Base-by-base conservation (phyloP, 306 rosid species). In the Mimosa pudica region DNA sequence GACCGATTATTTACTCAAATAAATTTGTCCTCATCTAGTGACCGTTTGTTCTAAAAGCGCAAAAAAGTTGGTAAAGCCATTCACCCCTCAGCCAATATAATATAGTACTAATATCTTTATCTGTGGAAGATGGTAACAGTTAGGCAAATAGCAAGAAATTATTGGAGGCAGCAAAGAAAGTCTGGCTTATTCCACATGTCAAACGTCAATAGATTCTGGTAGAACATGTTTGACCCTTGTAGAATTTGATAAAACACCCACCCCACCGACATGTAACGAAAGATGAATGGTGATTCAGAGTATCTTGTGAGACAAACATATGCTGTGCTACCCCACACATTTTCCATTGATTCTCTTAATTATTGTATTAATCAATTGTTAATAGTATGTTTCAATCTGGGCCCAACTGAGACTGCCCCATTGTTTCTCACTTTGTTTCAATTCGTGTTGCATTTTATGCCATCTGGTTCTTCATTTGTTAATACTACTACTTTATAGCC, bases 211-310 rank as follows among this genome's bases (percentile, higher is more conserved):
- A 70, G 71, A 66, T n/a, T 44, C 48, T 18, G 14, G 35, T 17
- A 54, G 30, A 54, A 52, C 2, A 42, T 44, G 30, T 73, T 73
- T 65, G 82, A 83, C 68, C 45, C 49, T 2, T 3, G 48, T 2
- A 5, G 73, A 83, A 69, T 68, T 49, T 51, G 11, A 4, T 1
- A 14, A 48, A 49, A 18, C 77, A 70, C 77, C 78, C 12, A 51
- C 72, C 63, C 80, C 81, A 75, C 81, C 81, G 78, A 83, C 86
- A 74, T 44, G 18, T 71, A 33, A 30, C 3, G 38, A 41, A 82
- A 10, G 5, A 47, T 18, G 32, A 8, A 14, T 17, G 61, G 14
- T 4, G 16, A 48, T 48, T 48, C 16, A 48, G 16, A 48, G 33
- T 55, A 41, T 69, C 14, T 52, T 20, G 10, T 54, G 36, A 42